These are phyloP conservation scores for Ilex asprella DNA, from an alignment of 257 asterid species.

Conservation along the genomic window DNA sequence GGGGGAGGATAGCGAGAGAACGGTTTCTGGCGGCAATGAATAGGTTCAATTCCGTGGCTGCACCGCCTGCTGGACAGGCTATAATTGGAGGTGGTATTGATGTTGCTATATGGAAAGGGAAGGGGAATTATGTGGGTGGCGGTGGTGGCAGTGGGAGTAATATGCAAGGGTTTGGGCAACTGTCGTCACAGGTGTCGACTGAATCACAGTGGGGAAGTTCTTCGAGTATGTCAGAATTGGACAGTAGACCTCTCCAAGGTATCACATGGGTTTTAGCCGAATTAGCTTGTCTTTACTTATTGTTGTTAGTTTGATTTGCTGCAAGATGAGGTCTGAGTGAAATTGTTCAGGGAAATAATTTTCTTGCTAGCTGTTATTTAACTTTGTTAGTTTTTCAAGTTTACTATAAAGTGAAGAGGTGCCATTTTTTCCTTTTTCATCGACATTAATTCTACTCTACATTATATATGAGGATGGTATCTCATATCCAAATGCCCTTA, in stretches of 20 bases:
- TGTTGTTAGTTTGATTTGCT: too few relatives aligned
- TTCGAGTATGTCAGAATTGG: constrained; percentile 53
- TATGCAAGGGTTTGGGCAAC: constrained; percentile 27
- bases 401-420: too few relatives aligned
- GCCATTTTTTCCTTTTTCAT: too few relatives aligned
- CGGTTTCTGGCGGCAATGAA: constrained; percentile 33
- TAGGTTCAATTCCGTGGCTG: constrained; percentile 32
- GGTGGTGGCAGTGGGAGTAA: constrained; percentile 17
- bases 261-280: constrained; percentile 8
- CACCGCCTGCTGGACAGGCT: constrained; percentile 28
- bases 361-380: too few relatives aligned
- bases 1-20: constrained; percentile 53
- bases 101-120: constrained; percentile 39
- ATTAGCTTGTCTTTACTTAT: neutral
- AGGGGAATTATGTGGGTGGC: constrained; percentile 28
- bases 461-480: too few relatives aligned
- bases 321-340: too few relatives aligned
- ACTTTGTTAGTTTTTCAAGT: too few relatives aligned
- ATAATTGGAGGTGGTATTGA: constrained; percentile 32
- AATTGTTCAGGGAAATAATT: too few relatives aligned
- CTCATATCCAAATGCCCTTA: too few relatives aligned
- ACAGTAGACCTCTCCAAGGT: constrained; percentile 69
- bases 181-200: constrained; percentile 42
- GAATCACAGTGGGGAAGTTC: constrained; percentile 83
- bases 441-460: too few relatives aligned